Evolutionary conservation across 441 rosid species (phyloP), one percentile per base, ranked within the genome.

Genomic region (Pelargonium fulgidum): DNA sequence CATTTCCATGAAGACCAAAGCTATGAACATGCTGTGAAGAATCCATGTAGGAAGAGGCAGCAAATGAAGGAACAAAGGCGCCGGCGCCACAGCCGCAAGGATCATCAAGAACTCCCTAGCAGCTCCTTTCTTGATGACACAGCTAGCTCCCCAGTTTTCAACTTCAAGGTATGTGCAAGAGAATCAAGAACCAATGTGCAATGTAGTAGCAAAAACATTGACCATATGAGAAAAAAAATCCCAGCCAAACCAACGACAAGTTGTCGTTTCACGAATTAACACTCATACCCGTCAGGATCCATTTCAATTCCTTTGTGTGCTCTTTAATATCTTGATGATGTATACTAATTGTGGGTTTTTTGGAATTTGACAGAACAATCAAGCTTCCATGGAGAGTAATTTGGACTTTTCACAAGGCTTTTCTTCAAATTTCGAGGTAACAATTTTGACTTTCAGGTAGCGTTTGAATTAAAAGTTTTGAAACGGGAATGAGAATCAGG

Each of bases 61-160:
- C 77, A 70, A 59, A 74, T 41, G 47, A 79, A 80, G 71, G 85
- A 86, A 50, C 78, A 74, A 16, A 72, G 67, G 13, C 69, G 76
- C 44, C 75, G n/a, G n/a, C n/a, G n/a, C n/a, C n/a, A n/a, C n/a
- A n/a, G n/a, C n/a, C n/a, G 68, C 11, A 67, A 79, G 67, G 79
- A 78, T 41, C 76, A 83, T 41, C 76, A 83, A 75, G 80, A 81
- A 45, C 71, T 69, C 41, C 70, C 80, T 70, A n/a, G n/a, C n/a
- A n/a, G n/a, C n/a, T 78, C 89, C 72, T 69, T 84, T 64, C 95
- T 92, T 70, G 93, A 89, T 70, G 97, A 93, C 73, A 91, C 97
- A 65, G 98, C 98, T 44, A 93, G 95, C 80, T 93, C 98, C 77
- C 87, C 90, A 7, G 73, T 84, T 66, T 67, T 84, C 77, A 81